These are phyloP conservation scores for Apiospora koreana DNA, from an alignment of 2,329 filamentous ascomycete genomes.

Conservation along the genomic window DNA sequence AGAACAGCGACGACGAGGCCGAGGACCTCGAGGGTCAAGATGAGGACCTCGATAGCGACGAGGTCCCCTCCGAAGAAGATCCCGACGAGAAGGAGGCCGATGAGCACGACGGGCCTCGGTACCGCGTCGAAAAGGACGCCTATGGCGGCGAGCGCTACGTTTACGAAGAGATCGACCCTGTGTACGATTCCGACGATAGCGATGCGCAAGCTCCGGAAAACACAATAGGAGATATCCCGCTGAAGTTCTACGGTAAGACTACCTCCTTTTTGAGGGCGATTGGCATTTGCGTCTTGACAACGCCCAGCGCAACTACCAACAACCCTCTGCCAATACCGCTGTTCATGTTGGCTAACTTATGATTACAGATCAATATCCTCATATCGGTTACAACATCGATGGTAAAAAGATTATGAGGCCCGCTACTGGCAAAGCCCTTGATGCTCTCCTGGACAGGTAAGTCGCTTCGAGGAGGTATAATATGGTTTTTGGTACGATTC, in stretches of 20 bases:
- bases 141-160: conserved; percentile 90
- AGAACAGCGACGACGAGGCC: conserved; percentile 53
- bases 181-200: conserved; percentile 94
- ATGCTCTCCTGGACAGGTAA: conserved; percentile 79
- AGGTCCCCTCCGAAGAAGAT: conserved; percentile 46
- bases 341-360: not conserved
- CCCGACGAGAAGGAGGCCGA: conserved; percentile 41
- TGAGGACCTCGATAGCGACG: conserved; percentile 48
- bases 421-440: conserved; percentile 88
- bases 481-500: not conserved
- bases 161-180: conserved; percentile 90
- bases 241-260: conserved; percentile 82
- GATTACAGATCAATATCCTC: conserved; percentile 69
- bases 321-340: not conserved
- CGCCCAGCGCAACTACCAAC: not conserved
- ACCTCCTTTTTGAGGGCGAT: not conserved
- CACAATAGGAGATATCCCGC: conserved; percentile 92
- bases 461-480: not conserved
- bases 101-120: conserved; percentile 45
- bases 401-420: conserved; percentile 97
- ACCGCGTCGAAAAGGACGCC: conserved; percentile 71
- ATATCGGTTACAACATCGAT: conserved; percentile 98
- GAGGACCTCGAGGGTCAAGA: conserved; percentile 43
- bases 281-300: not conserved
- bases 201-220: conserved; percentile 79